These are phyloP conservation scores for Yamadazyma laniorum DNA, from an alignment of 805 yeast species.

Conservation along the genomic window DNA sequence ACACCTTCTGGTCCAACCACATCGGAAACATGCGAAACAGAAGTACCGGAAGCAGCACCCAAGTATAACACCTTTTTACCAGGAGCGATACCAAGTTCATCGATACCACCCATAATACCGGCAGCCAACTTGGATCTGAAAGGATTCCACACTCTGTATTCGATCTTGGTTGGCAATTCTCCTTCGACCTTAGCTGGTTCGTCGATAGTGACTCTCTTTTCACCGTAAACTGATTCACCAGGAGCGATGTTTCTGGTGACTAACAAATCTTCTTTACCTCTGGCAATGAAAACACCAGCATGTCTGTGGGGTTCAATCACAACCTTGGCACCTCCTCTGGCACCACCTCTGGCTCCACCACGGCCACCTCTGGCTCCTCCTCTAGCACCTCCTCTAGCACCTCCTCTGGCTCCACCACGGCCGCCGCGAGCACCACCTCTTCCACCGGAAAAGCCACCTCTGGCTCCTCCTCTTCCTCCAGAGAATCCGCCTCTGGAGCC, in stretches of 20 bases:
- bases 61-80: conserved; percentile 96
- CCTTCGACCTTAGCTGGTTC: conserved; percentile 88
- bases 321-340: conserved; percentile 90
- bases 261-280: conserved; percentile 98
- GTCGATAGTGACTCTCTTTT: conserved; percentile 91
- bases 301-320: conserved; percentile 98
- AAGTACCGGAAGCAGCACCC: conserved; percentile 99
- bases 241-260: conserved; percentile 97
- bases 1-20: conserved; percentile 99
- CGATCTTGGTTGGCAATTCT: conserved; percentile 88
- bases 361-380: conserved; percentile 57
- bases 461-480: conserved; percentile 51
- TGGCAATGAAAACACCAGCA: conserved; percentile 97
- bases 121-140: conserved; percentile 99
- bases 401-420: conserved; percentile 34
- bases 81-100: conserved; percentile 94
- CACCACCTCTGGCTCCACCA: conserved; percentile 79
- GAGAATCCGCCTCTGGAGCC: conserved; percentile 42
- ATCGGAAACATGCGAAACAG: conserved; percentile 97
- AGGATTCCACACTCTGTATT: conserved; percentile 99
- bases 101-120: conserved; percentile 99
- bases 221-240: conserved; percentile 98
- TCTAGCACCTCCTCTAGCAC: conserved; percentile 41
- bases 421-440: conserved; percentile 32
- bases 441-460: conserved; percentile 54